Base-by-base conservation (phyloP, 352 stramenopile species). In the Phytophthora constricta region DNA sequence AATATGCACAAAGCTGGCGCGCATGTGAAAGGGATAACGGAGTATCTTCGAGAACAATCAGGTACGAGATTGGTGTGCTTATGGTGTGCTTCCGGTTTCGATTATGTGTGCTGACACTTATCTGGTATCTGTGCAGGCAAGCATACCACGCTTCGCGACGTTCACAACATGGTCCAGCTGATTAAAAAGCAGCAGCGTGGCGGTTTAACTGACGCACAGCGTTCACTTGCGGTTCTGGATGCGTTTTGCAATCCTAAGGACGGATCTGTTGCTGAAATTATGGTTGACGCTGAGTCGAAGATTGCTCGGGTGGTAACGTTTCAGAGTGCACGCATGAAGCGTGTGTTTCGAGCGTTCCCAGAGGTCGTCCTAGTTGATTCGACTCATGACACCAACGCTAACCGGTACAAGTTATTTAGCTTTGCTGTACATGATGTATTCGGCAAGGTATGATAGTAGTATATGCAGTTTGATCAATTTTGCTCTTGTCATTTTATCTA, bases 401-500 rank as follows among this genome's bases (percentile, higher is more conserved):
- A 66, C 34, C n/a, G 58, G n/a, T 60, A 59, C 41, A 66, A 66
- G 49, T 23, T 51, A 0, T 59, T 58, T 11, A 59, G 58, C 25
- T 64, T 64, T 16, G 45, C 45, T 4, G 57, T 50, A 2, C 57
- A 64, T 39, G 46, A 64, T n/a, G 34, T 59, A n/a, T 66, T 66
- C 23, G 58, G 58, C 16, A 66, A 54, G 49, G 58, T 65, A n/a
- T 7, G 5, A 31, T 28, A 31, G 23, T 41, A 25, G 5, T 42
- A 41, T 4, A 41, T 39, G 11, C 48, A 23, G 26, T 13, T 25
- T 25, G 27, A 19, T 20, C 17, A 19, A 28, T 50, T 50, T 7
- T 28, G 20, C 43, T 26, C 17, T 28, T 50, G n/a, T n/a, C n/a
- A n/a, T 26, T 14, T n/a, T 26, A 45, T 19, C 37, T 7, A 7